Evolutionary conservation across 257 asterid species (phyloP).

Genomic region (Solanum rostratum): DNA sequence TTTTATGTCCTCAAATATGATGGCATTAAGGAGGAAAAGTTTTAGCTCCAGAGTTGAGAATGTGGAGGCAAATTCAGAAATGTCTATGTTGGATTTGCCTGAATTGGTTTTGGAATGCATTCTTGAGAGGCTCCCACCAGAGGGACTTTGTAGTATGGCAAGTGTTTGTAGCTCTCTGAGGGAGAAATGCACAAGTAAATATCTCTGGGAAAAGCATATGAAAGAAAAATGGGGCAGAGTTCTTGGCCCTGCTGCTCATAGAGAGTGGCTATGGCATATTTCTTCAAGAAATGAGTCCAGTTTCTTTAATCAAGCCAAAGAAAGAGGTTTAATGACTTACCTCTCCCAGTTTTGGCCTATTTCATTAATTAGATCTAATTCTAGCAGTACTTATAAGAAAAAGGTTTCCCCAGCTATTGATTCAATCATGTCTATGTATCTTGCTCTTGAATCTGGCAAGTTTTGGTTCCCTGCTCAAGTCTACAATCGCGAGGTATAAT

Average conservation of each 20-base stretch:
- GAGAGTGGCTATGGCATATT: conserved; percentile 43
- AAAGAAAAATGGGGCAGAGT: conserved; percentile 57
- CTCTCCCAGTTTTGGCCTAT: conserved; percentile 35
- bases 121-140: conserved; percentile 72
- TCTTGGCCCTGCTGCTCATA: conserved; percentile 40
- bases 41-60: conserved; percentile 12
- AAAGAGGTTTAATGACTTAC: conserved; percentile 23
- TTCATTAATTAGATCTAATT: conserved; percentile 29
- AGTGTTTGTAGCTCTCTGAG: conserved; percentile 45
- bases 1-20: conserved; percentile 15
- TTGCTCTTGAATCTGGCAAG: conserved; percentile 72
- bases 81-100: conserved; percentile 61
- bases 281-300: conserved; percentile 37
- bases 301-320: conserved; percentile 34
- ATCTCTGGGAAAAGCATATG: conserved; percentile 60
- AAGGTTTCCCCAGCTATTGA: conserved; percentile 8
- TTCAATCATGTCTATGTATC: conserved; percentile 58
- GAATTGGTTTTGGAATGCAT: conserved; percentile 71
- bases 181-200: conserved; percentile 51
- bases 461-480: conserved; percentile 93
- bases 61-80: conserved; percentile 12
- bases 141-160: conserved; percentile 61
- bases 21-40: conserved; percentile 25
- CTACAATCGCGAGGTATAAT: conserved; percentile 71
- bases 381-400: conserved; percentile 1